Evolutionary conservation across 495 filamentous ascomycete species (phyloP).

Genomic region (Articulospora tetracladia): DNA sequence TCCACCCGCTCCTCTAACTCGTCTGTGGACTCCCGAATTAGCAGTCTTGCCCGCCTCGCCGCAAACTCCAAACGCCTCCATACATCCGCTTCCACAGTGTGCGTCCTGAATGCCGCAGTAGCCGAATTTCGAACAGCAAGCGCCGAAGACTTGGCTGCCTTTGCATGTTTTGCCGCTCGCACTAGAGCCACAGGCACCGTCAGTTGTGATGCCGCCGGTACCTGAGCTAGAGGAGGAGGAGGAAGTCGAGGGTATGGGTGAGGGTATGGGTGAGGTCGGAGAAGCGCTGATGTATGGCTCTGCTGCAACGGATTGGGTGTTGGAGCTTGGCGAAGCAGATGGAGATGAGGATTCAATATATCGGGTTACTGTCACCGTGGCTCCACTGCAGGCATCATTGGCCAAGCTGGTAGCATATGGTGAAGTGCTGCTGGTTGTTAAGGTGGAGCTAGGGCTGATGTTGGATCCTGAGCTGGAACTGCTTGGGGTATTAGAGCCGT

Average conservation of each 20-base stretch:
- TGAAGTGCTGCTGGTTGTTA: too few relatives aligned
- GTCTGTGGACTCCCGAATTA: not conserved
- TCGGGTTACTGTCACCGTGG: too few relatives aligned
- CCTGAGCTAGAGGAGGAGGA: not conserved
- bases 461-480: not conserved
- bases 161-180: not conserved
- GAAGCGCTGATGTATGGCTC: not conserved
- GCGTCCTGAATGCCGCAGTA: conserved; percentile 1
- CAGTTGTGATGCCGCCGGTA: not conserved
- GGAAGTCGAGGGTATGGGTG: not conserved
- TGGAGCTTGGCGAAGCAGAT: not conserved
- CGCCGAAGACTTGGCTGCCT: not conserved
- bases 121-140: conserved; percentile 2
- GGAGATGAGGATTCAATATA: not conserved
- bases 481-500: not conserved
- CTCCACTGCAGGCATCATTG: too few relatives aligned
- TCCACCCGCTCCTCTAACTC: too few relatives aligned
- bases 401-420: too few relatives aligned
- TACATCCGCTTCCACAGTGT: conserved; percentile 15
- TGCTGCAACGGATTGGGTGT: not conserved
- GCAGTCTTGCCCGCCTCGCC: not conserved
- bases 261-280: not conserved
- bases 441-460: too few relatives aligned
- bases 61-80: conserved; percentile 5
- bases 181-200: conserved; percentile 8